Conservation (phyloP, 1,284 basidiomycete genomes). For the Leccinum fuscescens region DNA sequence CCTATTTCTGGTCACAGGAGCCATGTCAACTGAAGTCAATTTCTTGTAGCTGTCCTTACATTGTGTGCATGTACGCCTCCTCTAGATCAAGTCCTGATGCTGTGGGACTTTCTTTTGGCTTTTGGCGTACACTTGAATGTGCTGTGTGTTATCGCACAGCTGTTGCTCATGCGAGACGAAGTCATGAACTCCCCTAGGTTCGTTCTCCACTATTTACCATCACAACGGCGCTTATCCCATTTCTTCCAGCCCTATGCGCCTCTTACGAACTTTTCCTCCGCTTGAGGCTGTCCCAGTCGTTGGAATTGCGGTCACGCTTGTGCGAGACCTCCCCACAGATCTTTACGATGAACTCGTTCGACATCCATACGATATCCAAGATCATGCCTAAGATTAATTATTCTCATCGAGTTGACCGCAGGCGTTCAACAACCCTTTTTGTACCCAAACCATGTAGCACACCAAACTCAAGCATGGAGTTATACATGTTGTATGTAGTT, state of each 20-base stretch:
- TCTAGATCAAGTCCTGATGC: conserved; percentile 85
- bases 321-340: conserved; percentile 86
- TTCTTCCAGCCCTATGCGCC: conserved; percentile 80
- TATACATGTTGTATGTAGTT: conserved; percentile 19
- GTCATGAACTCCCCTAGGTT: conserved; percentile 85
- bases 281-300: conserved; percentile 86
- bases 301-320: conserved; percentile 88
- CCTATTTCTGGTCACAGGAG: background rate
- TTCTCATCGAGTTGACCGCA: conserved; percentile 6
- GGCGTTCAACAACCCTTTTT: conserved; percentile 13
- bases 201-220: conserved; percentile 22
- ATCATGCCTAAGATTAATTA: conserved; percentile 18
- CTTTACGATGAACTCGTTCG: conserved; percentile 87
- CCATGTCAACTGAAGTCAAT: conserved; percentile 2
- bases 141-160: conserved; percentile 92
- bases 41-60: conserved; percentile 80
- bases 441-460: conserved; percentile 24
- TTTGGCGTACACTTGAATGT: conserved; percentile 97
- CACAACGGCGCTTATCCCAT: conserved; percentile 12
- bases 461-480: background rate
- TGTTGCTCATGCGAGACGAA: conserved; percentile 85
- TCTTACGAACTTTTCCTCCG: conserved; percentile 92
- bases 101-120: conserved; percentile 97
- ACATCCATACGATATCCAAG: conserved; percentile 76
- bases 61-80: conserved; percentile 96